A percentile compares a stretch with the other conserved stretches of the same genome.
phyloP scores from a whole-genome alignment of 495 filamentous ascomycete genomes.

The Emericellopsis terricola region DNA sequence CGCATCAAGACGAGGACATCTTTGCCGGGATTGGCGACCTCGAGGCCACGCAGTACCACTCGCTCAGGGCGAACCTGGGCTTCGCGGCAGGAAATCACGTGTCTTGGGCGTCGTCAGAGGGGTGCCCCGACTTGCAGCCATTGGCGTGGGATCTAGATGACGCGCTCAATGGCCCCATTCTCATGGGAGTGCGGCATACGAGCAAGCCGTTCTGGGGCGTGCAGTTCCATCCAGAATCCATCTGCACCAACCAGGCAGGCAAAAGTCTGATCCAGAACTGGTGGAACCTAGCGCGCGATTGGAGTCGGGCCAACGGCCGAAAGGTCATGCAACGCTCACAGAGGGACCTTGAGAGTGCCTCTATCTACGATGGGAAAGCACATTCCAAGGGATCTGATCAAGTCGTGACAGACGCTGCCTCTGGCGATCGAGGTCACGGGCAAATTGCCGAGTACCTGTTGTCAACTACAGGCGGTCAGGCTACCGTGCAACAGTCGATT shows the following conservation, averaged over 20 bases:
- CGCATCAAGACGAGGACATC: conserved; percentile 26
- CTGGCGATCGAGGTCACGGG: background rate
- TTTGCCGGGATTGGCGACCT: conserved; percentile 35
- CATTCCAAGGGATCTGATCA: too few species aligned
- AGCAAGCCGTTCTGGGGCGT: conserved; percentile 73
- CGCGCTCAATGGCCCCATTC: conserved; percentile 26
- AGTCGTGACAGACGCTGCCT: conserved; percentile 8
- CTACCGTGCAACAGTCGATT: too few species aligned
- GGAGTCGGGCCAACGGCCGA: conserved; percentile 23
- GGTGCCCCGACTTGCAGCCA: conserved; percentile 29
- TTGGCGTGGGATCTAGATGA: conserved; percentile 42
- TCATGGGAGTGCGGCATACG: conserved; percentile 60
- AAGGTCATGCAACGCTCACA: conserved; percentile 3
- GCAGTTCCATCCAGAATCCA: conserved; percentile 90
- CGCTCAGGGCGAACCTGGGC: conserved; percentile 48
- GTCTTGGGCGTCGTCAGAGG: conserved; percentile 6
- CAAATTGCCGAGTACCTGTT: background rate
- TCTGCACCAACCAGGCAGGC: conserved; percentile 63
- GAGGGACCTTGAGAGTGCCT: too few species aligned
- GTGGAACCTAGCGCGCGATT: conserved; percentile 42
- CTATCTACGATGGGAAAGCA: conserved; percentile 10
- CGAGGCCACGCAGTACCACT: conserved; percentile 76
- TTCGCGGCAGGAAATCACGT: conserved; percentile 10
- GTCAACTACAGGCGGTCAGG: too few species aligned
- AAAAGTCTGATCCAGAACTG: conserved; percentile 53